Evolutionary conservation across 805 yeast genomes (phyloP), one percentile per base, ranked within the genome.

Genomic region (Ogataea neopini): DNA sequence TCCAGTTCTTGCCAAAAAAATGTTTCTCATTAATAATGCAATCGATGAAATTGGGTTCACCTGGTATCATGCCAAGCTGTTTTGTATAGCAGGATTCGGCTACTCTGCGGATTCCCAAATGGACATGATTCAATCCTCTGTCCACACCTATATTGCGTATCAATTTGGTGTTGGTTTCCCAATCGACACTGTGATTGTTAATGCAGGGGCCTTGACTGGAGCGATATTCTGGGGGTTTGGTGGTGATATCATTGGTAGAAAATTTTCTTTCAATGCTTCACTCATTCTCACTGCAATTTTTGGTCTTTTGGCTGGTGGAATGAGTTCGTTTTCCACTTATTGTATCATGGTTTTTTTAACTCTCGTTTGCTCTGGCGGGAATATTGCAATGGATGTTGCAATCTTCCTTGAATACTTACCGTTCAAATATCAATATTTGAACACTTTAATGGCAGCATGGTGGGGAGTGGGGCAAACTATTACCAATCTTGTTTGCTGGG

Each of bases 391-490:
- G 34, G 81, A 77, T 53, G 71, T 79, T 6, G 68, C 79, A 26
- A 70, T 75, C 9, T 75, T 75, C 52, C 57, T 77, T 18, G 80
- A 77, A 55, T 76, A 72, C 49, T 64, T 78, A 45, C 83, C 83
- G 2, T 62, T 65, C 45, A 70, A 69, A 38, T 59, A 71, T 53
- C 79, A 76, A 49, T 77, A 76, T 72, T 59, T 76, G 46, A 65
- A 74, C 42, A 76, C 82, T 1, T 68, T 74, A 40, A 67, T 79
- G 58, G 77, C 81, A 15, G 63, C 71, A 40, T 79, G 71, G 17
- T 79, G 83, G 83, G 78, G 81, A 14, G 56, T 79, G 17, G 83
- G 82, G 5, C 82, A 78, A 56, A 68, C 77, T 8, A 61, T 77
- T 19, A 68, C 78, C 13, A 70, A 69, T 19, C 60, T 76, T 9